Conservation (phyloP, 352 stramenopile species). For the Phytopythium kandeliae region DNA sequence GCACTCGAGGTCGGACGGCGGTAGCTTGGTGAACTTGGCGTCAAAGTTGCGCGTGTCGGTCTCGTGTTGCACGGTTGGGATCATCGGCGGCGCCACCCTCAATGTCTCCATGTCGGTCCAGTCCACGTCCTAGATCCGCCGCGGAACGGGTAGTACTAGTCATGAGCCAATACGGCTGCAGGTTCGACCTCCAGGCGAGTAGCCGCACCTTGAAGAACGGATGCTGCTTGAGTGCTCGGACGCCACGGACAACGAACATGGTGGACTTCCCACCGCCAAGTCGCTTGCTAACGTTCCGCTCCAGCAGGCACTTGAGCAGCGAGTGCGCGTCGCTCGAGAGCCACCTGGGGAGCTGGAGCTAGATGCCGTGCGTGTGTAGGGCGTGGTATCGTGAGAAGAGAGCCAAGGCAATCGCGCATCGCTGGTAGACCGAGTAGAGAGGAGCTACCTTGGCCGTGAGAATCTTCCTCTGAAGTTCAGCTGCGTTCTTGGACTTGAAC, state of each 20-base stretch:
- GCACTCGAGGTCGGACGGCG: conserved; percentile 54
- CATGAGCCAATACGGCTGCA: background rate
- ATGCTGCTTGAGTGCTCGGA: conserved; percentile 93
- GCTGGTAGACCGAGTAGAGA: too few species aligned
- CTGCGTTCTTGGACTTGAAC: conserved; percentile 66
- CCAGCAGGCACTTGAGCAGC: conserved; percentile 94
- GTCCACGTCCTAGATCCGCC: conserved; percentile 44
- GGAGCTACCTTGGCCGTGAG: conserved; percentile 50
- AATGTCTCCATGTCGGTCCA: conserved; percentile 92
- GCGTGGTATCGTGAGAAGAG: too few species aligned
- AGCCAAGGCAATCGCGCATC: too few species aligned
- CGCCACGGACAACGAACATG: conserved; percentile 97
- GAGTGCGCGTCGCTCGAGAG: conserved; percentile 88
- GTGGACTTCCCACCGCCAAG: conserved; percentile 92
- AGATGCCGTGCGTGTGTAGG: too few species aligned
- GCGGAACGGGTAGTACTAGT: too few species aligned
- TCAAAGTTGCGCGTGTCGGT: conserved; percentile 94
- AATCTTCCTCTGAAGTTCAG: conserved; percentile 75
- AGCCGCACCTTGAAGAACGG: conserved; percentile 89
- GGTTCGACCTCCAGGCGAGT: background rate
- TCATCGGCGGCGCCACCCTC: conserved; percentile 86
- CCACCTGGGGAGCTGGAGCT: conserved; percentile 77
- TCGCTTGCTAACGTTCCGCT: conserved; percentile 94
- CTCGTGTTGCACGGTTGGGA: conserved; percentile 84
- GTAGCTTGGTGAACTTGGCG: conserved; percentile 84